Percentiles rank a stretch among this genome's conserved stretches.
These are phyloP conservation scores for Pochonia chlamydosporia DNA, from an alignment of 2,329 filamentous ascomycete species.

Conservation along the genomic window DNA sequence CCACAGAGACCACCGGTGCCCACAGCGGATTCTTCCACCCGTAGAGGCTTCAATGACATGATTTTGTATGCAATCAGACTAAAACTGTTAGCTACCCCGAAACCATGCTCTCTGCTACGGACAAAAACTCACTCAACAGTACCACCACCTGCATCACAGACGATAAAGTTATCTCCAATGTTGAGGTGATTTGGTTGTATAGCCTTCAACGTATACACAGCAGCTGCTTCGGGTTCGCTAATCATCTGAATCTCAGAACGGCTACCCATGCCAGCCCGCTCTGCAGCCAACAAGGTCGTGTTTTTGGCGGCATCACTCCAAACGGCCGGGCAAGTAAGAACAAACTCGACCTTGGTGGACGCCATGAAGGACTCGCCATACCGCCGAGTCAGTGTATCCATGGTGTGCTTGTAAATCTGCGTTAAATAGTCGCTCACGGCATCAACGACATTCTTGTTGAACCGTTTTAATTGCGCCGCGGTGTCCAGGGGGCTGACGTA, in stretches of 20 bases:
- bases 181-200: conserved; percentile 71
- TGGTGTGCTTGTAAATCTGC: conserved; percentile 70
- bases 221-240: conserved; percentile 73
- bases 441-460: conserved; percentile 71
- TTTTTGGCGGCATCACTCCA: conserved; percentile 86
- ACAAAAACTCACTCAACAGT: conserved; percentile 54
- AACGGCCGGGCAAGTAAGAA: conserved; percentile 75
- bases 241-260: conserved; percentile 70
- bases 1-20: conserved; percentile 74
- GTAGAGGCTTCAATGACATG: conserved; percentile 63
- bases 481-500: conserved; percentile 76
- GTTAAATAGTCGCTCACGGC: conserved; percentile 76
- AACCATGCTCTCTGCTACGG: not conserved
- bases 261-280: conserved; percentile 71
- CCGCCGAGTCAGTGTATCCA: conserved; percentile 66
- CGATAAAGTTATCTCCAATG: conserved; percentile 60
- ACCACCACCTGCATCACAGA: conserved; percentile 58
- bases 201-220: conserved; percentile 73
- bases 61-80: conserved; percentile 77
- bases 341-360: conserved; percentile 69
- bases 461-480: conserved; percentile 66
- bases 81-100: not conserved
- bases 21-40: conserved; percentile 72
- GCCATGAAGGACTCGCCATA: conserved; percentile 78
- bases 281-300: conserved; percentile 70